Evolutionary conservation across 1,139 yeast genomes (phyloP).

Genomic region (Starmera stellimalicola): DNA sequence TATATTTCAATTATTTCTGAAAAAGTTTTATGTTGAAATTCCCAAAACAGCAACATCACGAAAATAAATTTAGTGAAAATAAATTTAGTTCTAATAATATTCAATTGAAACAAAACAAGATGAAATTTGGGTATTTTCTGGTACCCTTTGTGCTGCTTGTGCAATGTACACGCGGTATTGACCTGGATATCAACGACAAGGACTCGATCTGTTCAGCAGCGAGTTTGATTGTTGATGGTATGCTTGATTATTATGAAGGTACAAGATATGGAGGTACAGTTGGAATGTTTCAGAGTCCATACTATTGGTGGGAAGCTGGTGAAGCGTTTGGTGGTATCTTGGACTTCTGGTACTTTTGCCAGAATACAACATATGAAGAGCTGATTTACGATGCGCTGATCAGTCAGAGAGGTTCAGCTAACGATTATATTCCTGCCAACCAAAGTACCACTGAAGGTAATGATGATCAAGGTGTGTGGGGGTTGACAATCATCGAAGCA

Average conservation of each 20-base stretch:
- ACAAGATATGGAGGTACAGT: conserved; percentile 42
- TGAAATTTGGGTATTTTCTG: no score
- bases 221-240: conserved; percentile 34
- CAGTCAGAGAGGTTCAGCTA: conserved; percentile 45
- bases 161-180: not conserved
- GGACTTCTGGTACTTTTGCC: conserved; percentile 42
- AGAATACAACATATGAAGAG: conserved; percentile 32
- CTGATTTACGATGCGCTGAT: conserved; percentile 37
- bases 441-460: conserved; percentile 60
- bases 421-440: conserved; percentile 47
- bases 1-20: no score
- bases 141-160: no score
- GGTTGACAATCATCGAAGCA: conserved; percentile 49
- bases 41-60: no score
- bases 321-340: conserved; percentile 57
- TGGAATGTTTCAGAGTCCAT: conserved; percentile 50
- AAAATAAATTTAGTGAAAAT: no score
- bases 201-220: conserved; percentile 43
- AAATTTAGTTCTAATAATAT: no score
- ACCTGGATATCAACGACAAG: conserved; percentile 20
- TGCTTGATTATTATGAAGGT: conserved; percentile 51
- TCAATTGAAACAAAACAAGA: no score
- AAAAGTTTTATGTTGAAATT: no score
- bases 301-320: conserved; percentile 72
- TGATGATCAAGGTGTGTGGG: conserved; percentile 72